Base-by-base conservation (phyloP, 345 rosid species). In the Murraya koenigii region DNA sequence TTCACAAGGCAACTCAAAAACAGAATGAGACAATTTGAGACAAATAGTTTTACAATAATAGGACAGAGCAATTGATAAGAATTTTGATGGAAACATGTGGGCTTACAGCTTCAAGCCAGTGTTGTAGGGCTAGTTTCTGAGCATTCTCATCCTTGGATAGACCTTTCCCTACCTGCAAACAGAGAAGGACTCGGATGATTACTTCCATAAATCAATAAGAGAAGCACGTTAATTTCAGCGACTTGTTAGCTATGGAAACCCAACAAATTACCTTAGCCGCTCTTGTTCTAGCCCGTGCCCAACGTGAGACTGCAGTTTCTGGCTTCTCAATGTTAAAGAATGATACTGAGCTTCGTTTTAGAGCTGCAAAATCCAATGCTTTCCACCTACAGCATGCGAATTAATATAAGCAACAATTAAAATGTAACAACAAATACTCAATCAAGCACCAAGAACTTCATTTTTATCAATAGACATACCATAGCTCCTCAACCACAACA, bases 41-140 rank as follows among this genome's bases (percentile, higher is more conserved):
- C 72, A 68, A 11, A 32, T 20, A 71, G 30, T 54, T 54, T 17
- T 26, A 67, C 39, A 39, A 38, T 59, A 20, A 55, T 6, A 58
- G 17, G 20, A 59, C 64, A 55, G 26, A 36, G 28, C 56, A 26
- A 7, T 44, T 69, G 38, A 52, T 26, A 72, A 33, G 26, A 52
- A 2, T 30, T 63, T 30, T 75, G 10, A 61, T 23, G 76, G 58
- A 30, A 68, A 15, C 15, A 32, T 44, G 36, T 7, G 55, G 28
- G 23, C 91, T 88, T 86, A 91, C 94, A 69, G 93, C 94, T 91
- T 91, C 94, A 77, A 90, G 94, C 94, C 92, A 91, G 82, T 91
- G 94, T 66, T 88, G 91, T 23, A 89, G 87, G 55, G 95, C 95
- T 70, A 91, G 80, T 80, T 91, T 89, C 30, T 89, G 93, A 78